Evolutionary conservation across 2,329 filamentous ascomycete species (phyloP).

Genomic region (Chaetomium globosum): DNA sequence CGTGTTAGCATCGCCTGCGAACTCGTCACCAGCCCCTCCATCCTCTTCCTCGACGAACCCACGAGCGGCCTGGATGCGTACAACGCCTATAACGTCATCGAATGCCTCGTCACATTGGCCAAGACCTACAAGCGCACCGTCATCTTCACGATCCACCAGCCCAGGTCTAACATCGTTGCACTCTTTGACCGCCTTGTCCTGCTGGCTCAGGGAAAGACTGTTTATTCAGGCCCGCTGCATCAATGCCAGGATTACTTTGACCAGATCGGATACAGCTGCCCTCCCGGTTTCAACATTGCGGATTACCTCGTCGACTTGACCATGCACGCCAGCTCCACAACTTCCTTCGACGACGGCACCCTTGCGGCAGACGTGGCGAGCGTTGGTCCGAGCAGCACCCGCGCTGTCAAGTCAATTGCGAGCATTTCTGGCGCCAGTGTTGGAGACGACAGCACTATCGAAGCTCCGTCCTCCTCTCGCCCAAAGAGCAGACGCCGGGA

Average conservation of each 20-base stretch:
- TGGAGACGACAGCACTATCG: slow-evolving; percentile 66
- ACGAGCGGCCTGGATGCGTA: slow-evolving; percentile 95
- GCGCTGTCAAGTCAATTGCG: slow-evolving; percentile 85
- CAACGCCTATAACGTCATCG: slow-evolving; percentile 97
- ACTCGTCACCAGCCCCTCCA: slow-evolving; percentile 93
- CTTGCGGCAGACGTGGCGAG: slow-evolving; percentile 60
- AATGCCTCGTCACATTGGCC: slow-evolving; percentile 90
- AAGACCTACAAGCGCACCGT: slow-evolving; percentile 97
- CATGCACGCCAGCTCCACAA: slow-evolving; percentile 80
- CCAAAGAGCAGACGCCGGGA: slow-evolving; percentile 72
- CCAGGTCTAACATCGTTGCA: slow-evolving; percentile 95
- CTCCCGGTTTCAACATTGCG: slow-evolving; percentile 96
- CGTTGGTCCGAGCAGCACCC: slow-evolving; percentile 81
- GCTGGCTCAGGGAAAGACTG: slow-evolving; percentile 82
- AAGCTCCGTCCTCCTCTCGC: slow-evolving; percentile 63
- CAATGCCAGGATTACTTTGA: slow-evolving; percentile 94
- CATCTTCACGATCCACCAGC: slow-evolving; percentile 97
- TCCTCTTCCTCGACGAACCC: slow-evolving; percentile 94
- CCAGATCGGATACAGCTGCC: slow-evolving; percentile 86
- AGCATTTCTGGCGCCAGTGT: slow-evolving; percentile 73
- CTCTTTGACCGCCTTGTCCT: slow-evolving; percentile 94
- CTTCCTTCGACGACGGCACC: slow-evolving; percentile 61
- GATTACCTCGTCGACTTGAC: slow-evolving; percentile 97
- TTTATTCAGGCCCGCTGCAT: slow-evolving; percentile 89
- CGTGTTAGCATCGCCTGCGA: slow-evolving; percentile 97